These are phyloP conservation scores for Hymenoscyphus linearis DNA, from an alignment of 2,329 filamentous ascomycete species.

Conservation along the genomic window DNA sequence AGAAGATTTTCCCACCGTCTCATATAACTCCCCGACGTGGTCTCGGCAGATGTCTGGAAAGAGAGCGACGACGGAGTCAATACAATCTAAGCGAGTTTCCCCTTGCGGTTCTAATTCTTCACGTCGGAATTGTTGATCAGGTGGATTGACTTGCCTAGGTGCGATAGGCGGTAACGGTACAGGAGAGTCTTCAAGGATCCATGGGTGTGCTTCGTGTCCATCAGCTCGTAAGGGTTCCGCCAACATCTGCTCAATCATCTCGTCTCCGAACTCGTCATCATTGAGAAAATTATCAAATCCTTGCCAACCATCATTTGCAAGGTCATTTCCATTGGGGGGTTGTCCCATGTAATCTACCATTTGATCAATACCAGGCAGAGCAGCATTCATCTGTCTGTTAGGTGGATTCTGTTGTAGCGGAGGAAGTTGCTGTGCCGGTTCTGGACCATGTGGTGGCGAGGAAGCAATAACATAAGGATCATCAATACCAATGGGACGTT, in stretches of 20 bases:
- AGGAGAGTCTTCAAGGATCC: not conserved
- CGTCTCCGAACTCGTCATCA: not conserved
- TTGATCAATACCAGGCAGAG: not conserved
- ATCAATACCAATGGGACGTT: too few relatives aligned
- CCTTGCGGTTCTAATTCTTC: not conserved
- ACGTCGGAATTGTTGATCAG: not conserved
- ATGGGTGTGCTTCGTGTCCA: not conserved
- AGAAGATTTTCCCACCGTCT: conserved; percentile 20
- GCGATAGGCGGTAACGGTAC: not conserved
- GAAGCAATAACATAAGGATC: too few relatives aligned
- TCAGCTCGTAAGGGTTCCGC: too few relatives aligned
- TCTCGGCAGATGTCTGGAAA: conserved; percentile 43
- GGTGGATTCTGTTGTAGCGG: not conserved
- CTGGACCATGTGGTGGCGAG: not conserved
- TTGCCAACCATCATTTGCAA: not conserved
- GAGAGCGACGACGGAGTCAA: conserved; percentile 36
- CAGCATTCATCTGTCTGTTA: not conserved
- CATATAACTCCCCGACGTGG: conserved; percentile 37
- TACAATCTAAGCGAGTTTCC: conserved; percentile 20
- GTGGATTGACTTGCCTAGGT: not conserved
- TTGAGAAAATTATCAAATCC: not conserved
- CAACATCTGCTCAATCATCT: not conserved
- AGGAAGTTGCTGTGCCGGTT: not conserved
- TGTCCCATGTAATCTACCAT: not conserved
- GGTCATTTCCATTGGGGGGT: not conserved